These are phyloP conservation scores for Globisporangium lucens DNA, from an alignment of 352 stramenopile genomes.

Conservation along the genomic window DNA sequence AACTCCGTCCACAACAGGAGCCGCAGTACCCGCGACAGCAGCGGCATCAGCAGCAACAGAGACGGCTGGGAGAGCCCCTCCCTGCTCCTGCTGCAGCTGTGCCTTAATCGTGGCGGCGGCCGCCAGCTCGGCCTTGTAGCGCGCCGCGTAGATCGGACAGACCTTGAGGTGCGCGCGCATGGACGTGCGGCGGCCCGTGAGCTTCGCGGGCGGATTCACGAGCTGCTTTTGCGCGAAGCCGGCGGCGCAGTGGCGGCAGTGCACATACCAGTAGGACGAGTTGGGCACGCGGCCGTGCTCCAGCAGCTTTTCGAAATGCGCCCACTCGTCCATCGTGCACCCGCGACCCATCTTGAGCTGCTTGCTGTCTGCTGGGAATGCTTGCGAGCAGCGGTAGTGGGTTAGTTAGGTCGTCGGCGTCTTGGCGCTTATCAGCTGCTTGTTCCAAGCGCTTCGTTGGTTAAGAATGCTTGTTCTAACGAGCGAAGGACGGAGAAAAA, in stretches of 20 bases:
- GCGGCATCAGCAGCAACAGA: conserved; percentile 8
- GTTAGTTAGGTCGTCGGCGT: not conserved
- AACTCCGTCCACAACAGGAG: not conserved
- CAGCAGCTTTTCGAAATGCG: conserved; percentile 70
- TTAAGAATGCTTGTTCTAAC: not conserved
- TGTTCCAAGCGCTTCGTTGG: not conserved
- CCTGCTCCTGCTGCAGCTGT: conserved; percentile 10
- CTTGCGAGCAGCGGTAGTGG: not conserved
- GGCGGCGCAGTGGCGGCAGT: conserved; percentile 67
- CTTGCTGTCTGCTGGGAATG: conserved; percentile 5
- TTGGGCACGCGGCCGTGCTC: conserved; percentile 67
- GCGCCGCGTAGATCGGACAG: conserved; percentile 61
- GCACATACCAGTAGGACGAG: conserved; percentile 81
- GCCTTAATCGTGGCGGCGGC: conserved; percentile 22
- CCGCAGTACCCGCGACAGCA: not conserved
- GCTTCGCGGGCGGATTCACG: conserved; percentile 41
- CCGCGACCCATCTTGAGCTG: conserved; percentile 59
- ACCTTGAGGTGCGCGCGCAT: conserved; percentile 77
- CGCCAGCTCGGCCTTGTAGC: conserved; percentile 63
- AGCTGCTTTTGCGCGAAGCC: conserved; percentile 69
- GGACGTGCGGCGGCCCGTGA: conserved; percentile 70
- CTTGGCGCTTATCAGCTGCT: not conserved
- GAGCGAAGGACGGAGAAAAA: not conserved
- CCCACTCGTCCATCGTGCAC: conserved; percentile 82
- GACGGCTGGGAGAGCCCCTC: not conserved